Evolutionary conservation across 495 filamentous ascomycete genomes (phyloP).

Genomic region (Daldinia childiae): DNA sequence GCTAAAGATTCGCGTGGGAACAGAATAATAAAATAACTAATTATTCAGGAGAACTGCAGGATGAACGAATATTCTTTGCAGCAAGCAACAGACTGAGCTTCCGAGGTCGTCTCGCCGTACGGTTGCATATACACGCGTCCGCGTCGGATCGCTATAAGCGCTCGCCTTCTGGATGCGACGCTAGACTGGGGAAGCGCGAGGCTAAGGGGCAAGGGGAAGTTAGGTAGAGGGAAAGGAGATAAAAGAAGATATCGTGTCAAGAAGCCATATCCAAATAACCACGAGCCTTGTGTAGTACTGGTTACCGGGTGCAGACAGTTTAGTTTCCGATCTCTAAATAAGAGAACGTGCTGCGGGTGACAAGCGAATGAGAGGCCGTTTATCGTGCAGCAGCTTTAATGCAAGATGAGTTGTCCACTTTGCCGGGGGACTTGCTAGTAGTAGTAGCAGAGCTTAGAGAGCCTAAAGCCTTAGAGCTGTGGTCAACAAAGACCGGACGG

Average conservation of each 20-base stretch:
- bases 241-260: constrained; percentile 34
- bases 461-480: constrained; percentile 18
- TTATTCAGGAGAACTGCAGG: constrained; percentile 36
- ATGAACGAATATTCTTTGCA: constrained; percentile 36
- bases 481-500: constrained; percentile 18
- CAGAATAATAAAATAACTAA: constrained; percentile 15
- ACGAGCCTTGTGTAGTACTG: constrained; percentile 39
- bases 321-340: constrained; percentile 37
- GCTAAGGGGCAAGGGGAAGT: constrained; percentile 28
- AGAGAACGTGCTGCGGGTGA: constrained; percentile 32
- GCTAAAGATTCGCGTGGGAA: constrained; percentile 37
- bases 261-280: constrained; percentile 41
- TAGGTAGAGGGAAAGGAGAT: constrained; percentile 11
- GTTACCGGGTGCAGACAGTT: constrained; percentile 39
- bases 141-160: constrained; percentile 33
- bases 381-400: constrained; percentile 54
- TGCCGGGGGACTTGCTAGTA: constrained; percentile 13
- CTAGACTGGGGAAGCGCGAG: constrained; percentile 31
- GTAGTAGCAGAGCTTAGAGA: background rate
- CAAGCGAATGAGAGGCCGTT: constrained; percentile 51
- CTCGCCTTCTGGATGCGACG: constrained; percentile 36
- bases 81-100: constrained; percentile 29
- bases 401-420: constrained; percentile 62
- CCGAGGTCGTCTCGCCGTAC: constrained; percentile 22
- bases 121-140: constrained; percentile 40